Evolutionary conservation across 73 alveolate genomes (phyloP).

Genomic region (Tetrahymena elliotti): DNA sequence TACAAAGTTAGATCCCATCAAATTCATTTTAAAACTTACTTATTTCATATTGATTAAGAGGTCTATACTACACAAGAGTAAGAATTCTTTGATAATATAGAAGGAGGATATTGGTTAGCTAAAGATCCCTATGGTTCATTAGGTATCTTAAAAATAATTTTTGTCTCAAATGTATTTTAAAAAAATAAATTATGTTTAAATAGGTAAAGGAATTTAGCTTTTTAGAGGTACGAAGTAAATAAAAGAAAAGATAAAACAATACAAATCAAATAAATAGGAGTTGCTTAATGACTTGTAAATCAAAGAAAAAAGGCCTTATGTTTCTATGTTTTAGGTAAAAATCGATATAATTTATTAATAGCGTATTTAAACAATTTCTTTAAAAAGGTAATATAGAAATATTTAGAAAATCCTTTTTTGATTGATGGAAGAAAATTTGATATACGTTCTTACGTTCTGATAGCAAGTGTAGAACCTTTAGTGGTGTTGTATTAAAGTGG

Average conservation of each 20-base stretch:
- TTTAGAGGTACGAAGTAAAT: background rate
- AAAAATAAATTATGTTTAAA: background rate
- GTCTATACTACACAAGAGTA: background rate
- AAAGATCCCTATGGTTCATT: background rate
- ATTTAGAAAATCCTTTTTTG: conserved; percentile 27
- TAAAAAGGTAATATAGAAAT: conserved; percentile 1
- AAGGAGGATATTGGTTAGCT: background rate
- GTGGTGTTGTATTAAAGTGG: conserved; percentile 60
- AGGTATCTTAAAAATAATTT: background rate
- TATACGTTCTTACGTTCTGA: conserved; percentile 74
- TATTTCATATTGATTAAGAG: background rate
- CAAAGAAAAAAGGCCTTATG: background rate
- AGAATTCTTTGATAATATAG: background rate
- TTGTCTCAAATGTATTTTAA: no score
- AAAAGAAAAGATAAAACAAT: background rate
- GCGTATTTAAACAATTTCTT: background rate
- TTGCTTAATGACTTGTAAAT: background rate
- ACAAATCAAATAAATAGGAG: background rate
- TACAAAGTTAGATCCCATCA: background rate
- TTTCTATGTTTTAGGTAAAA: background rate
- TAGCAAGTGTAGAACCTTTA: conserved; percentile 69
- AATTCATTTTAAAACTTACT: background rate
- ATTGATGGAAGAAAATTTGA: conserved; percentile 85
- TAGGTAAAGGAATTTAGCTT: background rate
- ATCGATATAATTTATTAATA: background rate